A percentile compares a stretch with the other conserved stretches of the same genome.
Conservation (phyloP, 441 rosid genomes). For the Syzygium malaccense region DNA sequence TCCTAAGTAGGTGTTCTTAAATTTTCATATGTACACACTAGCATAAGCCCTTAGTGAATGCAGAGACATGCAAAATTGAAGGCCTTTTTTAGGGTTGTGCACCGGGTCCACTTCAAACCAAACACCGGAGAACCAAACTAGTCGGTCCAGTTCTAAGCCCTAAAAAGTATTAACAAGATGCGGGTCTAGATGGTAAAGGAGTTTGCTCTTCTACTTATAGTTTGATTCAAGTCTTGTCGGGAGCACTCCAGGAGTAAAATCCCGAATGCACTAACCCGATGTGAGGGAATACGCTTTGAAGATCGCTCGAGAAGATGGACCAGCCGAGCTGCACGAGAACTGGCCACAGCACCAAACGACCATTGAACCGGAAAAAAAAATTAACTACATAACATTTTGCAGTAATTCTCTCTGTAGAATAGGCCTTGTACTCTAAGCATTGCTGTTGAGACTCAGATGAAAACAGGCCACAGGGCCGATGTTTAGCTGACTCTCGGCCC, state of each 20-base stretch:
- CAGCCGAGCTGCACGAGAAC: neutral
- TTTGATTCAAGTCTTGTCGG: accelerated
- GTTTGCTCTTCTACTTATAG: accelerated
- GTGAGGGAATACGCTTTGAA: accelerated
- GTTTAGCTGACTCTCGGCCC: neutral
- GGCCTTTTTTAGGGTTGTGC: neutral
- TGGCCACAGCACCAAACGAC: neutral
- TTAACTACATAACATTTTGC: neutral
- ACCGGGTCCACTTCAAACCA: neutral
- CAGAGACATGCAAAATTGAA: neutral
- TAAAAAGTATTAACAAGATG: neutral
- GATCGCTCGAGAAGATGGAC: neutral
- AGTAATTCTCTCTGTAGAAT: neutral
- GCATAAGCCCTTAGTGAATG: neutral
- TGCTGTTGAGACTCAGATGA: neutral
- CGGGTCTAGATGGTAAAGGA: accelerated
- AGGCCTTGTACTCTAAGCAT: neutral
- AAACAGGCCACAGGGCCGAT: neutral
- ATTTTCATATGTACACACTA: neutral
- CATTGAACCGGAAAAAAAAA: neutral
- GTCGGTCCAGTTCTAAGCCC: neutral
- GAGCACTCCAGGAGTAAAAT: neutral
- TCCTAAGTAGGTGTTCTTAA: neutral
- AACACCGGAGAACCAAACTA: neutral
- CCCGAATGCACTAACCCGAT: accelerated